Conservation (phyloP, 768 basidiomycete genomes). For the Tulasnella sp. region DNA sequence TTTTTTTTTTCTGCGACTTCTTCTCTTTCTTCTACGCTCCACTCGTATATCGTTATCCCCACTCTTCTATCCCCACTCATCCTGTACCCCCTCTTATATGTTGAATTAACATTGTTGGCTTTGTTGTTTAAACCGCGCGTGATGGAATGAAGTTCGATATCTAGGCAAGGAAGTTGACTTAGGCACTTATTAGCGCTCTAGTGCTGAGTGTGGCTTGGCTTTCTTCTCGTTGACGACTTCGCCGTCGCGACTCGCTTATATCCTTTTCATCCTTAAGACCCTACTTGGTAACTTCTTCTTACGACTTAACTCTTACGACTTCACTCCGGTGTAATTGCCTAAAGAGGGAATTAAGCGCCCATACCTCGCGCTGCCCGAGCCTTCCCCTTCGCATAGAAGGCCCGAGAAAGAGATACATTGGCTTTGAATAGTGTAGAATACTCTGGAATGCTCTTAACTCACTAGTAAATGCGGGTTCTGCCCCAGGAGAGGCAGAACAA, state of each 20-base stretch:
- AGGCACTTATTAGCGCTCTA: not conserved
- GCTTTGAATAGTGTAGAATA: too few species aligned
- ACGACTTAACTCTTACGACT: not conserved
- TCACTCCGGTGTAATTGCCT: not conserved
- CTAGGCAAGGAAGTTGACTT: slow-evolving; percentile 1
- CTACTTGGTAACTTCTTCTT: not conserved
- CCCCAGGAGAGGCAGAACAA: too few species aligned
- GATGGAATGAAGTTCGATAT: not conserved
- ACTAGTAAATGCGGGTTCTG: too few species aligned
- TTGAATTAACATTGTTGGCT: slow-evolving; percentile 9
- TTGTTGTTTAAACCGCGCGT: not conserved
- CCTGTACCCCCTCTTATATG: slow-evolving; percentile 16
- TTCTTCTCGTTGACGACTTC: slow-evolving; percentile 1
- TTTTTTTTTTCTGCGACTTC: too few species aligned
- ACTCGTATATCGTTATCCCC: too few species aligned
- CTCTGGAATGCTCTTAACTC: too few species aligned
- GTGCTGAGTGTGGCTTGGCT: not conserved
- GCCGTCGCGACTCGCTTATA: not conserved
- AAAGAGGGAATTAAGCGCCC: too few species aligned
- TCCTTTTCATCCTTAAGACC: not conserved
- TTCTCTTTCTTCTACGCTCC: too few species aligned
- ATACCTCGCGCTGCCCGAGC: too few species aligned
- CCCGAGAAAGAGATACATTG: too few species aligned
- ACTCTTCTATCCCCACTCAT: slow-evolving; percentile 15
- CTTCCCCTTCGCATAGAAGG: too few species aligned